Percentiles rank a stretch among this genome's conserved stretches.
These are phyloP conservation scores for Micromonas pusilla DNA, from an alignment of 139 green algal species.

Conservation along the genomic window DNA sequence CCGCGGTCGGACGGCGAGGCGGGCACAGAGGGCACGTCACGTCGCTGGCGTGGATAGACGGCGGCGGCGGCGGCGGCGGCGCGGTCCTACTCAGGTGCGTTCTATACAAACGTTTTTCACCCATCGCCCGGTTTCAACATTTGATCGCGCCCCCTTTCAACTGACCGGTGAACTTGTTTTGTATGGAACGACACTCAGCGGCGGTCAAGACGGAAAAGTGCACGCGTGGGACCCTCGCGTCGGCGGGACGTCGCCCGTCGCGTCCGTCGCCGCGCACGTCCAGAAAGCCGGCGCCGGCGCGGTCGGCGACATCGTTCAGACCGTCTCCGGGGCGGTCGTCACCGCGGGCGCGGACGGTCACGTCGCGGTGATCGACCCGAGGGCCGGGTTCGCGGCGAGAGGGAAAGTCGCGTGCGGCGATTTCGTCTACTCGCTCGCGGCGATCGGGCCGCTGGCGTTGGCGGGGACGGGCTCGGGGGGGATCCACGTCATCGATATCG, in stretches of 20 bases:
- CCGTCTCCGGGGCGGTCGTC: slow-evolving; percentile 32
- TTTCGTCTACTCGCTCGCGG: slow-evolving; percentile 62
- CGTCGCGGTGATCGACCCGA: slow-evolving; percentile 47
- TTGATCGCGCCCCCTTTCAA: too few species aligned
- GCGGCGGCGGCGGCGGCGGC: slow-evolving; percentile 9
- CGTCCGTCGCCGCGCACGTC: slow-evolving; percentile 50
- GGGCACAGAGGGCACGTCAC: slow-evolving; percentile 64
- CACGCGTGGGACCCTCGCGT: slow-evolving; percentile 45
- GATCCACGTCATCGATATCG: not conserved
- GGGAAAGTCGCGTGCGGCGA: slow-evolving; percentile 44
- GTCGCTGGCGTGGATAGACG: slow-evolving; percentile 48
- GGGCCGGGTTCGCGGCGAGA: slow-evolving; percentile 34
- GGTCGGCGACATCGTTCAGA: slow-evolving; percentile 48
- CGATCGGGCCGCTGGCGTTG: slow-evolving; percentile 33
- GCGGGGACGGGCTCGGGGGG: not conserved
- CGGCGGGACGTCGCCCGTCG: slow-evolving; percentile 22
- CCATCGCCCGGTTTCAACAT: too few species aligned
- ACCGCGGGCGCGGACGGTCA: slow-evolving; percentile 56
- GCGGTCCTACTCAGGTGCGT: too few species aligned
- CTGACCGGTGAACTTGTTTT: too few species aligned
- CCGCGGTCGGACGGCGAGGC: slow-evolving; percentile 42
- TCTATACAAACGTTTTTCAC: too few species aligned
- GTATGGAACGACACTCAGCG: too few species aligned
- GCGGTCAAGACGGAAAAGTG: slow-evolving; percentile 53
- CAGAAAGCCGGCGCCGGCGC: slow-evolving; percentile 42